Base-by-base conservation (phyloP, 352 stramenopile species). In the Phytopythium chamaehyphon region DNA sequence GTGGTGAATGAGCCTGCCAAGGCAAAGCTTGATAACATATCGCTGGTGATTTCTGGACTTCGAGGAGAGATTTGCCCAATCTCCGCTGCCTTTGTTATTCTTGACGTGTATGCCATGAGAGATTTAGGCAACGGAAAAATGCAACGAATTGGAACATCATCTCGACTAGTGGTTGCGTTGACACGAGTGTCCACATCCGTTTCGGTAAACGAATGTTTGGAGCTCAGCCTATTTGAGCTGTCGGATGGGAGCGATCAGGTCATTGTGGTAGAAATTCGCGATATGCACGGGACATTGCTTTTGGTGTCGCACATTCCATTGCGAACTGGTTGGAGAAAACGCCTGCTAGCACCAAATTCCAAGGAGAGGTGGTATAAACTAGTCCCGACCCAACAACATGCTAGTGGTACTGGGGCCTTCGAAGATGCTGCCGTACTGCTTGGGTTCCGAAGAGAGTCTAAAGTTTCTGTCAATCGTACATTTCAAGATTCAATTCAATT, bases 291-390 rank as follows among this genome's bases (percentile, higher is more conserved):
- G n/a, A 59, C 59, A 6, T 39, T 28, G 2, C 53, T 63, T 16
- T 65, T 55, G 0, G 50, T 46, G n/a, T 54, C 60, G 11, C 65
- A 78, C 49, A 35, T 78, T 43, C 62, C 65, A 24, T 50, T 78
- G 6, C 51, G 60, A 14, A 62, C 51, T 10, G 63, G 57, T 40
- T 78, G 69, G 69, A 60, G 39, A 53, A 44, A 59, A 18, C 45
- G 33, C 10, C 28, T 51, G n/a, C 28, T 56, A 6, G n/a, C 44
- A 2, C 19, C 36, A 6, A 46, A 18, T 3, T 16, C 15, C 9
- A 31, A 40, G 11, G 21, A 22, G 35, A 35, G 33, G 2, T 64
- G 57, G 52, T 50, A 56, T 18, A 42, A 40, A 46, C 7, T 60
- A 2, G 48, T 44, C 12, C 50, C 23, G 18, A 16, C 33, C 2